phyloP scores from a whole-genome alignment of 306 rosid species.

The Carpinus fangiana region DNA sequence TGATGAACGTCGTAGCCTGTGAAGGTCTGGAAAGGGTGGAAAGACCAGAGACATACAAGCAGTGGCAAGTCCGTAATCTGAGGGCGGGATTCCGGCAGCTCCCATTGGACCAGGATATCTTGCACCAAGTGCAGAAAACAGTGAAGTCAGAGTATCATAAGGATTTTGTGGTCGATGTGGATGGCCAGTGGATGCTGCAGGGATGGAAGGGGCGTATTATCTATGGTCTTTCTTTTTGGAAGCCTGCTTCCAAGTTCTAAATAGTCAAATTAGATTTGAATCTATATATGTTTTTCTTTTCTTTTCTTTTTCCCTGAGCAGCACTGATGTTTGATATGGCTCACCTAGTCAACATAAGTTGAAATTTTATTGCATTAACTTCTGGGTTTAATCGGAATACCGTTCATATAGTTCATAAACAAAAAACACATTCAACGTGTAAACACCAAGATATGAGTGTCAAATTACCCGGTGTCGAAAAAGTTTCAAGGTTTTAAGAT shows the following conservation, averaged over 20 bases:
- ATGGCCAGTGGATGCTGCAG: constrained; percentile 73
- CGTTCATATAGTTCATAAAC: no score
- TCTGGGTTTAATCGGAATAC: not conserved
- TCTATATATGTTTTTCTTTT: not conserved
- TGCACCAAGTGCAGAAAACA: constrained; percentile 42
- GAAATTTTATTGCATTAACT: not conserved
- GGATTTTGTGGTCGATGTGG: constrained; percentile 60
- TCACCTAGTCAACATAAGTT: not conserved
- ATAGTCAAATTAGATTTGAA: not conserved
- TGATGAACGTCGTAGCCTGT: constrained; percentile 74
- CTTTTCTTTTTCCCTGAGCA: not conserved
- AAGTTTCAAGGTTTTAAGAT: no score
- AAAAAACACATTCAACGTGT: no score
- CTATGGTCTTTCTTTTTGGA: constrained; percentile 75
- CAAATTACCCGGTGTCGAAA: no score
- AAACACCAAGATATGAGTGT: no score
- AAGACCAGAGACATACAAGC: constrained; percentile 84
- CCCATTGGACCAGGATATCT: constrained; percentile 40
- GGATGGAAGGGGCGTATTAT: constrained; percentile 84
- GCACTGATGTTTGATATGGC: not conserved
- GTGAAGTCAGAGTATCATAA: constrained; percentile 62
- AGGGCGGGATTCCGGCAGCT: constrained; percentile 79
- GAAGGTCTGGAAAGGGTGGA: constrained; percentile 77
- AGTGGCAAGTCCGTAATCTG: constrained; percentile 73
- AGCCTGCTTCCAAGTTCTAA: constrained; percentile 40